phyloP scores from a whole-genome alignment of 106 monocot species.

The Acorus gramineus region DNA sequence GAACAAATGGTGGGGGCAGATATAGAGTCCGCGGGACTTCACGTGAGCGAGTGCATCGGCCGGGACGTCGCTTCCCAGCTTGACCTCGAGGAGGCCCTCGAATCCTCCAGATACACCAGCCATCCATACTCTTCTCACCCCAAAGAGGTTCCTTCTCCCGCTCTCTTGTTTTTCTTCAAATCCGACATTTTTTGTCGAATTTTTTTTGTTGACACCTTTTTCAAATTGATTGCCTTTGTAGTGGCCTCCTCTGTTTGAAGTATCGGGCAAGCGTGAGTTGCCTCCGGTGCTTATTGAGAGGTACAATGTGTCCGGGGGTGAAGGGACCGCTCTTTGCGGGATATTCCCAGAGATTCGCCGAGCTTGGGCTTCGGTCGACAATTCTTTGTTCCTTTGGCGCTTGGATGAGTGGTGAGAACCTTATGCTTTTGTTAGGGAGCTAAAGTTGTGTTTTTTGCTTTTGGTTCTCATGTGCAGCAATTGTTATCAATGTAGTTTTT shows the following conservation, averaged over 20 bases:
- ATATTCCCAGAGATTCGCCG: constrained; percentile 83
- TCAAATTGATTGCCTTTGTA: constrained; percentile 9
- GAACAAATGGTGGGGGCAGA: constrained; percentile 67
- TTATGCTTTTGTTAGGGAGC: too few species aligned
- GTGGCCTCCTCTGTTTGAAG: constrained; percentile 91
- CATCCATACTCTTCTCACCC: constrained; percentile 65
- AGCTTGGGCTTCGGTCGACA: constrained; percentile 97
- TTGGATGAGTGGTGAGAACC: constrained; percentile 77
- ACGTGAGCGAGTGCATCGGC: constrained; percentile 79
- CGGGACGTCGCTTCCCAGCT: constrained; percentile 54
- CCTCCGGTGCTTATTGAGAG: constrained; percentile 73
- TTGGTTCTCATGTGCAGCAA: too few species aligned
- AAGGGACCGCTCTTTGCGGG: constrained; percentile 97
- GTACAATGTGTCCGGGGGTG: constrained; percentile 74
- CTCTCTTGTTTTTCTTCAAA: neutral
- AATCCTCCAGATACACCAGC: constrained; percentile 75
- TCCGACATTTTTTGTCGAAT: neutral
- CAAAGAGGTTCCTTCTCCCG: constrained; percentile 14
- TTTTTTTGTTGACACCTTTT: neutral
- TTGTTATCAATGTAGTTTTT: too few species aligned
- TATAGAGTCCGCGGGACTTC: constrained; percentile 74
- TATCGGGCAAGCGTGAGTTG: constrained; percentile 62
- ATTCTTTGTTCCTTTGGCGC: constrained; percentile 88
- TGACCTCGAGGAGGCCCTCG: constrained; percentile 86
- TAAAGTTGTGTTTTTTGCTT: too few species aligned